Base-by-base conservation (phyloP, 1,284 basidiomycete genomes). In the Sanghuangporus baumii region DNA sequence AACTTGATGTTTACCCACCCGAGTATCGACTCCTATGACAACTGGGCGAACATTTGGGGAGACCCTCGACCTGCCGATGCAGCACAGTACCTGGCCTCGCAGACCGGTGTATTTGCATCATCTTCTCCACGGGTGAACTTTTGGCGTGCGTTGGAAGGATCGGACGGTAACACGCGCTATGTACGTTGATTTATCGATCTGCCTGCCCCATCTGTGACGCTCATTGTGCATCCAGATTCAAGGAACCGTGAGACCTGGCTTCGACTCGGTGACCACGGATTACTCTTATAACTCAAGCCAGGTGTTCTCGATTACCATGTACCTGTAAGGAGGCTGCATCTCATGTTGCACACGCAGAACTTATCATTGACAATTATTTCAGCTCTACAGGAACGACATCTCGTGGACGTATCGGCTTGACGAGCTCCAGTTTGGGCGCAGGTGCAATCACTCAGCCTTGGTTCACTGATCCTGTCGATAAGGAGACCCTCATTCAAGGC, bases 1-100 rank as follows among this genome's bases (percentile, higher is more conserved):
- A 85, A 86, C 67, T 69, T 87, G 69, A 83, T 87, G 36, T 86
- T 87, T 74, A 86, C 83, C 1, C 85, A 87, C 68, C 85, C 85
- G 4, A 76, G 72, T 46, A 77, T 86, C 60, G 81, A 87, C 70
- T 78, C 82, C 1, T 86, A 86, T 65, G 82, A 85, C n/a, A 86
- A 87, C 70, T 87, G 85, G 85, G 81, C 79, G 3, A 66, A 78
- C 54, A 81, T 87, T 7, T 85, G 80, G 80, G 73, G 71, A 26
- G 73, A 74, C 68, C 85, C 85, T 8, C 77, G 79, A 20, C 68
- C 79, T 7, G 82, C 82, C 3, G 85, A 87, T 69, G 78, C 80
- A 14, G 72, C 74, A 6, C 82, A 84, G 68, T 87, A 86, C 67
- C 71, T 84, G 20, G 70, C 71, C 46, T 72, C 72, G 66, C 80